These are phyloP conservation scores for Aegle marmelos DNA, from an alignment of 345 rosid genomes.

Conservation along the genomic window DNA sequence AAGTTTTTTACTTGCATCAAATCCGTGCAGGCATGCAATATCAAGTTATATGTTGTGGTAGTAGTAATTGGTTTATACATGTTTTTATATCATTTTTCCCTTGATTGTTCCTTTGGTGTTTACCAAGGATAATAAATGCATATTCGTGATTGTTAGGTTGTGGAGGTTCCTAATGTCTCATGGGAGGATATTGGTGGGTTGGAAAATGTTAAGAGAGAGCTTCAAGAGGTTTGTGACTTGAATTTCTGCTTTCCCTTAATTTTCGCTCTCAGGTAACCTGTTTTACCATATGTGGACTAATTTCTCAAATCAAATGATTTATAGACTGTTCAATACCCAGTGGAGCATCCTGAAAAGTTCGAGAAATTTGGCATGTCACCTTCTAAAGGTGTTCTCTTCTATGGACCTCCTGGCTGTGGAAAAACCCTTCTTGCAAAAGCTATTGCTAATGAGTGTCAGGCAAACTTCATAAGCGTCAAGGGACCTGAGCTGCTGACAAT, in stretches of 20 bases:
- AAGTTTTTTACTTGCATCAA: neutral
- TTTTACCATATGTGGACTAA: neutral
- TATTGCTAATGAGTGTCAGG: constrained; percentile 38
- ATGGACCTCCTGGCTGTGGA: constrained; percentile 36
- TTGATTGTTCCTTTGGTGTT: neutral
- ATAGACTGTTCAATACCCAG: constrained; percentile 37
- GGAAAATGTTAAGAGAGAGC: constrained; percentile 36
- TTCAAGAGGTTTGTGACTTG: constrained; percentile 32
- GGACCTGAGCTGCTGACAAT: constrained; percentile 35
- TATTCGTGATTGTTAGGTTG: constrained; percentile 20
- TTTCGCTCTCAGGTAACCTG: neutral
- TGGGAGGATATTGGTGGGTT: constrained; percentile 36
- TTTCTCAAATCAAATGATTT: neutral
- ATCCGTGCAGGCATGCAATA: neutral
- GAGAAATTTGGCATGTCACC: constrained; percentile 43
- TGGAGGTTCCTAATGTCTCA: constrained; percentile 40
- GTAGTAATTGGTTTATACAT: neutral
- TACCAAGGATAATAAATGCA: neutral
- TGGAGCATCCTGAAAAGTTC: constrained; percentile 40
- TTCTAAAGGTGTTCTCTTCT: constrained; percentile 38
- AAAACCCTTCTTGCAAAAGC: constrained; percentile 41
- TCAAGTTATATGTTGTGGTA: neutral
- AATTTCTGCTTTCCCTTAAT: neutral
- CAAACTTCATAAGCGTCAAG: constrained; percentile 35
- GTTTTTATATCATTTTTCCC: neutral